Conservation (phyloP, 163 green algal species). For the Scenedesmus sp. region DNA sequence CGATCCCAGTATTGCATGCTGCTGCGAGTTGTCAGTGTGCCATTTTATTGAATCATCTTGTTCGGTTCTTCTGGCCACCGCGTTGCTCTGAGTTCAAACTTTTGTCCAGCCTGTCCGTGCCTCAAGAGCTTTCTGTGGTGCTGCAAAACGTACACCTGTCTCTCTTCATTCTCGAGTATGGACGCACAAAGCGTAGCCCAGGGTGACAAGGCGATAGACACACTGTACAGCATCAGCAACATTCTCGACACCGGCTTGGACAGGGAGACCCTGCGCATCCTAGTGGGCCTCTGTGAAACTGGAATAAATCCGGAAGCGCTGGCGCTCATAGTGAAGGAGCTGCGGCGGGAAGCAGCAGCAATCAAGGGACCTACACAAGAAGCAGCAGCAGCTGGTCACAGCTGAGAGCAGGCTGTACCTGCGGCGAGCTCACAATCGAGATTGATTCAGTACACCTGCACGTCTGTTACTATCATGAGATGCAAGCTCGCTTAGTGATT, state of each 20-base stretch:
- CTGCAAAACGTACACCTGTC: too few species aligned
- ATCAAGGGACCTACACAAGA: constrained; percentile 50
- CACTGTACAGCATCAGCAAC: constrained; percentile 79
- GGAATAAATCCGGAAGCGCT: constrained; percentile 90
- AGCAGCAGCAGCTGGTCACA: background rate
- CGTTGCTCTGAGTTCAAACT: too few species aligned
- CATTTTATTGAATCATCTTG: too few species aligned
- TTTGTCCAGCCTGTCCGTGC: too few species aligned
- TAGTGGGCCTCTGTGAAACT: constrained; percentile 86
- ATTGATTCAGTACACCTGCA: background rate
- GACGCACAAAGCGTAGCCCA: background rate
- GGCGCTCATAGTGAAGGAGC: constrained; percentile 84
- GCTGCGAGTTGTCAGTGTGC: too few species aligned
- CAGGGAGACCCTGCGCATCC: constrained; percentile 81
- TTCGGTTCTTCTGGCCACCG: too few species aligned
- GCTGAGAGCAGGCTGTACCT: background rate
- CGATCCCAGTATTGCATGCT: too few species aligned
- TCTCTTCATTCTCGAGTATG: constrained; percentile 12
- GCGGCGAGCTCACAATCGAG: background rate
- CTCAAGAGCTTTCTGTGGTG: too few species aligned
- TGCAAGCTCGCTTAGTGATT: background rate
- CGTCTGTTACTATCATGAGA: background rate
- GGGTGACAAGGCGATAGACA: constrained; percentile 60
- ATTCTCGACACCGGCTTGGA: constrained; percentile 89
- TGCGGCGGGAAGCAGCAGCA: constrained; percentile 76